Base-by-base conservation (phyloP, 2,329 filamentous ascomycete species). In the Coniella vitis region DNA sequence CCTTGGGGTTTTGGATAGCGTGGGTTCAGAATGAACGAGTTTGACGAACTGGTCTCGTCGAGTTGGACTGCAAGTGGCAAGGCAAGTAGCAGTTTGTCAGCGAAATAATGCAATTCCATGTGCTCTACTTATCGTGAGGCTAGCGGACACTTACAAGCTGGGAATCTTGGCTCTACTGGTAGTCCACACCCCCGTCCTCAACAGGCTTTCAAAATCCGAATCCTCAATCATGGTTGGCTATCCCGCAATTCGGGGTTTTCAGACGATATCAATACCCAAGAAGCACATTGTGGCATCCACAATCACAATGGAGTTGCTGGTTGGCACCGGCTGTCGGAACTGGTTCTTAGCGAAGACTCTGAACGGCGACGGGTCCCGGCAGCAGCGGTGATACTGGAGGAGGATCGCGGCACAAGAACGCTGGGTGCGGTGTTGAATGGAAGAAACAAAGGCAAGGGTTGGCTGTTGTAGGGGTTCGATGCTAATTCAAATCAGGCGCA, bases 111-210 rank as follows among this genome's bases (percentile, higher is more conserved):
- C 21, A 38, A 35, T 25, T 34, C 31, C 8, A n/a, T n/a, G n/a
- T n/a, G n/a, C n/a, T 10, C 13, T 29, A 10, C 25, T 38, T 19
- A 16, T 40, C n/a, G 13, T 40, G 5, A n/a, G 21, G 22, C 13
- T 22, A 10, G 21, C 4, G n/a, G 20, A 35, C 22, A 55, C 65
- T 58, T 62, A 69, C 65, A 58, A 58, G 42, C 58, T 58, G 35
- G 65, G 63, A 47, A 61, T 65, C 54, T 60, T 66, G 34, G 68
- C 65, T 54, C 74, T 68, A 8, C 72, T 69, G 29, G 72, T 74
- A 54, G 65, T 72, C 60, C 73, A 78, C 49, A 71, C 74, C 47
- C 75, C 75, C 56, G 71, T 73, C 55, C 70, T 62, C 34, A 78
- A 66, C 53, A 75, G 62, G 53, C 67, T 66, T 38, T 74, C 64